These are phyloP conservation scores for Pythium monospermum DNA, from an alignment of 352 stramenopile genomes.

Conservation along the genomic window DNA sequence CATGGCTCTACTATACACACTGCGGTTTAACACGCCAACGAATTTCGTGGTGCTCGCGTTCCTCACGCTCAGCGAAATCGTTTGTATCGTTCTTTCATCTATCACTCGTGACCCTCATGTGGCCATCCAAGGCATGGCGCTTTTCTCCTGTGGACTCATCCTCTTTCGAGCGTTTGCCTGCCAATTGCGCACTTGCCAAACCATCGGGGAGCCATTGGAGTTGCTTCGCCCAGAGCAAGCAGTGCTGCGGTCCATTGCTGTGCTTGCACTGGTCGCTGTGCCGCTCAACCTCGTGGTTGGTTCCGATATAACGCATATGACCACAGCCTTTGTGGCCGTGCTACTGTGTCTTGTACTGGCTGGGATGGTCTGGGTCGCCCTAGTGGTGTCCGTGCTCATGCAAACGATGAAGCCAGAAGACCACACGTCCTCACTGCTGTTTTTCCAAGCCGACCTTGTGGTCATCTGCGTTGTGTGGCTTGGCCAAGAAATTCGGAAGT, in stretches of 20 bases:
- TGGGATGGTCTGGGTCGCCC: conserved; percentile 2
- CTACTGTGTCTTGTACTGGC: not conserved
- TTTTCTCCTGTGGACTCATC: not conserved
- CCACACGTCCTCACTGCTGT: conserved; percentile 8
- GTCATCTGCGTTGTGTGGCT: conserved; percentile 8
- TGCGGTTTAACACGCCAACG: conserved; percentile 16
- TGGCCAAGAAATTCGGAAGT: not conserved
- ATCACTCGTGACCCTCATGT: not conserved
- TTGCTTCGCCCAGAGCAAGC: not conserved
- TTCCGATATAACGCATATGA: not conserved
- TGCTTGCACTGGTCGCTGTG: not conserved
- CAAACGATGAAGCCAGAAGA: conserved; percentile 7
- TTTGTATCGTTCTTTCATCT: not conserved
- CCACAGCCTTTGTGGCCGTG: not conserved
- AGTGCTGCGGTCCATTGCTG: not conserved
- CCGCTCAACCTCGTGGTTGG: not conserved
- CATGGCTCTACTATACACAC: conserved; percentile 17
- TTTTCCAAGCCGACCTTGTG: conserved; percentile 15
- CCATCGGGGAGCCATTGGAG: not conserved
- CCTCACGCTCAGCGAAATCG: conserved; percentile 7
- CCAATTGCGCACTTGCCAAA: not conserved
- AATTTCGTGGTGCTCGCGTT: conserved; percentile 13
- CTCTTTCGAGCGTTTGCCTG: not conserved
- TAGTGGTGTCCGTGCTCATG: conserved; percentile 3
- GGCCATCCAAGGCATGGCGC: not conserved